These are phyloP conservation scores for Aleurites moluccanus DNA, from an alignment of 441 rosid species.

Conservation along the genomic window DNA sequence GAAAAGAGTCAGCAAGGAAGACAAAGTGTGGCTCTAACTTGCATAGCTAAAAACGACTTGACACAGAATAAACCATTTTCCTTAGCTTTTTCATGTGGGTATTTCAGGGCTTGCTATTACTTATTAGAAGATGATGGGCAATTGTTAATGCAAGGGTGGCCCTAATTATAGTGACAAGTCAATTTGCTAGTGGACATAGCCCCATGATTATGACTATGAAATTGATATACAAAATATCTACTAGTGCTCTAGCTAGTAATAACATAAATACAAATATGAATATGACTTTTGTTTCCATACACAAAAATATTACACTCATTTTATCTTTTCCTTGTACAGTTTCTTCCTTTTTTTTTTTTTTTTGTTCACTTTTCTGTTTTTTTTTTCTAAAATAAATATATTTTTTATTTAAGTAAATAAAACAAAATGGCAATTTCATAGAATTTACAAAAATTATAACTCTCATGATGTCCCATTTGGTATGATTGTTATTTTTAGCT, in stretches of 20 bases:
- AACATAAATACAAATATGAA: neutral
- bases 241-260: no score
- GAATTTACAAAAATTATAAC: no score
- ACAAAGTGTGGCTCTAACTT: neutral
- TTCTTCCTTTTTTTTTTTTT: no score
- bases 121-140: neutral
- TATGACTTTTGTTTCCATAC: neutral
- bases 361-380: no score
- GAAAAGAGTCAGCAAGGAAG: neutral
- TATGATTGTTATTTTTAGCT: no score
- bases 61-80: neutral
- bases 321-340: no score
- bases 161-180: slow-evolving; percentile 15
- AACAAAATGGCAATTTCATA: no score
- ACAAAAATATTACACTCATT: neutral
- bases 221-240: neutral
- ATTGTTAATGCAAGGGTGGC: neutral
- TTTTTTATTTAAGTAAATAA: no score
- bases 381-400: no score
- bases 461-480: no score
- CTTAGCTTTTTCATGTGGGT: neutral
- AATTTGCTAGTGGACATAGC: neutral
- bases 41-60: slow-evolving; percentile 6
- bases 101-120: neutral
- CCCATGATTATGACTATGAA: neutral